phyloP scores from a whole-genome alignment of 306 rosid genomes.

The Citrullus colocynthis region DNA sequence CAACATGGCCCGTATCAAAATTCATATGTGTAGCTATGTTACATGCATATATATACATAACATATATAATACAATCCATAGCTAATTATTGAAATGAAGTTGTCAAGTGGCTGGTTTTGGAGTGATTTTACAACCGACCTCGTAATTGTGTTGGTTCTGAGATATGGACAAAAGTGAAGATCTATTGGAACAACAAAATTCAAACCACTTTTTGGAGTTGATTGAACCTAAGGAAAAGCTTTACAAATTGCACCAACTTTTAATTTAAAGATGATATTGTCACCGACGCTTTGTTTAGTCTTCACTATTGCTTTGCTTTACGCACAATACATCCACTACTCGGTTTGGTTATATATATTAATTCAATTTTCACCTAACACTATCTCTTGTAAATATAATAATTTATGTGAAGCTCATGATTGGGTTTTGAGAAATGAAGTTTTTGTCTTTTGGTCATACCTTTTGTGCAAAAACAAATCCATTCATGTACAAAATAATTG shows the following conservation, averaged over 20 bases:
- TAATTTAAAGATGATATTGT: not conserved
- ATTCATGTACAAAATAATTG: no score
- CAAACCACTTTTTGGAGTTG: not conserved
- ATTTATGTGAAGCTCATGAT: no score
- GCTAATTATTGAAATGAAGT: not conserved
- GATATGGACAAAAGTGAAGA: not conserved
- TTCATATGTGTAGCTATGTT: no score
- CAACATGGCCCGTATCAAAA: no score
- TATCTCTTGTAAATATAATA: no score
- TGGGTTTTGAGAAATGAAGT: no score
- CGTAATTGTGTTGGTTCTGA: not conserved
- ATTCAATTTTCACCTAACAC: not conserved
- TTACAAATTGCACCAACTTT: not conserved
- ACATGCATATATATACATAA: not conserved
- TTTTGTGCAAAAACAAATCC: no score
- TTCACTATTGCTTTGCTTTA: not conserved
- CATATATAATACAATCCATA: not conserved
- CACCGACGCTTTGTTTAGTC: not conserved
- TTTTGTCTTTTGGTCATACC: no score
- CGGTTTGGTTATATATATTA: not conserved
- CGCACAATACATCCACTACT: not conserved
- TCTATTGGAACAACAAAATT: not conserved
- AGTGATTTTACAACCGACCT: not conserved
- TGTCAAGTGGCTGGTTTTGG: not conserved
- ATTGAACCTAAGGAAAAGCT: not conserved